Base-by-base conservation (phyloP, 345 rosid genomes). In the Eucalyptus viminalis region DNA sequence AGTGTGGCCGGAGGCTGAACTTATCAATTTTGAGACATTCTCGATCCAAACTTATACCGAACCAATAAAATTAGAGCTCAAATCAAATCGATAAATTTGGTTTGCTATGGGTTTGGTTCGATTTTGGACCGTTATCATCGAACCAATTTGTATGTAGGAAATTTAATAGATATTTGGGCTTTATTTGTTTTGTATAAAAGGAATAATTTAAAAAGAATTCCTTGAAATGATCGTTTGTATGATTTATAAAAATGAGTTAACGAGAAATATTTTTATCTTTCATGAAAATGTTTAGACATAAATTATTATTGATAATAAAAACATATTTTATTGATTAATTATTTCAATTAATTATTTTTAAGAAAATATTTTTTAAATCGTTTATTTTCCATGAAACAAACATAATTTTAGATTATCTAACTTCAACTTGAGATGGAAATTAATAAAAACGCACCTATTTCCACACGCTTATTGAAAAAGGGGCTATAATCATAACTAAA, bases 1-100 rank as follows among this genome's bases (percentile, higher is more conserved):
- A 7, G 1, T 16, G 12, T 31, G 80, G 31, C 0, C 8, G 9
- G 6, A 2, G 22, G 11, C 22, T 0, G 22, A 9, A 67, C 40
- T 67, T 8, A 15, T 31, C 21, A 3, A 10, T 15, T n/a, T 8
- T 67, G 80, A 67, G 11, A 67, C 31, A 67, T 15, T 67, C 80
- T 67, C 4, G 40, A 67, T 34, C 17, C 80, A 15, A 15, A 31
- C 80, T 8, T n/a, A 15, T 14, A 67, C 0, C 1, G 0, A 67
- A 13, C 34, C 80, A 15, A 15, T 16, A 67, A 67, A 67, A 67
- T 67, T 15, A 8, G 40, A 72, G 24, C 81, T 72, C 44, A 72
- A 69, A 34, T 69, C 43, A 17, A 16, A 17, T 40, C 7, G 21
- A 9, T 34, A 72, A 72, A 19, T 72, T 3, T 14, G 2, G 12